Base-by-base conservation (phyloP, 257 asterid genomes). In the Capsicum pubescens region DNA sequence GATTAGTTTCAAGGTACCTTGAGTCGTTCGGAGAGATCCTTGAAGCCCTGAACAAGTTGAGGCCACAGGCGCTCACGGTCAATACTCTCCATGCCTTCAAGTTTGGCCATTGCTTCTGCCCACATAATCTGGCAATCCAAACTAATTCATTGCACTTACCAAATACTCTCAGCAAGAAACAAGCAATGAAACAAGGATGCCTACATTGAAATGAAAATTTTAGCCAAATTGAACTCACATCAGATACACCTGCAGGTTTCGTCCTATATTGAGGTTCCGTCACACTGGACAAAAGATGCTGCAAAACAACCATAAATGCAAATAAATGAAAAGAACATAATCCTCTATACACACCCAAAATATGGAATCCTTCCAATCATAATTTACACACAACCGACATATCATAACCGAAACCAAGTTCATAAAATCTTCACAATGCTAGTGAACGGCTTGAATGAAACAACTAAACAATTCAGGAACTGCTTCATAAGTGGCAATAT, bases 71-170 rank as follows among this genome's bases (percentile, higher is more conserved):
- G 98, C 82, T 97, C 99, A 57, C 99, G 90, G 84, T 97, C 89
- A 36, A 96, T 91, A 89, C 96, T 91, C 87, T 95, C 99, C 99
- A 95, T 93, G 90, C 99, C 97, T 91, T 95, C 98, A 84, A 95
- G 96, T 88, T 95, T 97, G 57, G 93, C 98, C 89, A 95, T 91
- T 74, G 98, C 97, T 88, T 97, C 99, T 59, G 99, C 97, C 99
- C 99, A 97, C 99, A 95, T 93, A 86, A 97, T 88, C 99, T 97
- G 90, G 82, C 80, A 90, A 87, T 80, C 81, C 84, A 89, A 92
- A 91, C 91, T 87, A 88, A 83, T 83, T 90, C 78, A 86, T 81
- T 82, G 69, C 71, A 88, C 85, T 85, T 84, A 90, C 82, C 35
- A 61, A 84, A 84, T 64, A 84, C 83, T 69, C 55, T 81, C 82